phyloP scores from a whole-genome alignment of 371 early-diverging fungal genomes.

The Lichtheimia ornata region DNA sequence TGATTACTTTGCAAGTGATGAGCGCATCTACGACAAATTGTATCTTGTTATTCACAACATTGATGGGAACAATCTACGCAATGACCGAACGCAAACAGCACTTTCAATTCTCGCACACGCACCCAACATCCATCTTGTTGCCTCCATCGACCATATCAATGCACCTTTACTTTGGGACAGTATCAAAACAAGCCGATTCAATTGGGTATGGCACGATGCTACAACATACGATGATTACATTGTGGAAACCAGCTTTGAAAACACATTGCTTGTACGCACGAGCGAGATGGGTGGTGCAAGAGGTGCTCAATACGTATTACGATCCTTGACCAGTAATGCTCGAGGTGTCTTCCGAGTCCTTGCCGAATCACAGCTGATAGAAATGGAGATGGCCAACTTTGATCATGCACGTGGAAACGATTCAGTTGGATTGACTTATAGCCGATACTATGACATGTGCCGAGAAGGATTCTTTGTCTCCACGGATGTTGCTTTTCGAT shows the following conservation, averaged over 20 bases:
- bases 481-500: slow-evolving; percentile 78
- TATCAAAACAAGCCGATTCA: slow-evolving; percentile 64
- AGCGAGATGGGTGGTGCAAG: slow-evolving; percentile 58
- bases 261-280: slow-evolving; percentile 65
- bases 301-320: slow-evolving; percentile 83
- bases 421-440: slow-evolving; percentile 61
- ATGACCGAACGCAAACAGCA: slow-evolving; percentile 66
- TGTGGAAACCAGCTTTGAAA: slow-evolving; percentile 83
- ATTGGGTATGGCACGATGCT: slow-evolving; percentile 88
- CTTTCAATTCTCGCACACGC: slow-evolving; percentile 69
- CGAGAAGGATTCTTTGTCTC: slow-evolving; percentile 83
- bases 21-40: slow-evolving; percentile 54
- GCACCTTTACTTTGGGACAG: slow-evolving; percentile 88
- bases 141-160: slow-evolving; percentile 90
- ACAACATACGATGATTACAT: slow-evolving; percentile 84
- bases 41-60: slow-evolving; percentile 89
- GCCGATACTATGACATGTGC: slow-evolving; percentile 69
- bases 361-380: slow-evolving; percentile 73
- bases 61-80: slow-evolving; percentile 84
- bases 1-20: slow-evolving; percentile 56
- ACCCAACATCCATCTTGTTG: slow-evolving; percentile 76
- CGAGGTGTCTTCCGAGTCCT: slow-evolving; percentile 77
- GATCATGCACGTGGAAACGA: slow-evolving; percentile 36
- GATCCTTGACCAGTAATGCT: slow-evolving; percentile 81
- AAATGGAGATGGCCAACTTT: slow-evolving; percentile 46